Evolutionary conservation across 306 rosid genomes (phyloP).

Genomic region (Quercus mongolica): DNA sequence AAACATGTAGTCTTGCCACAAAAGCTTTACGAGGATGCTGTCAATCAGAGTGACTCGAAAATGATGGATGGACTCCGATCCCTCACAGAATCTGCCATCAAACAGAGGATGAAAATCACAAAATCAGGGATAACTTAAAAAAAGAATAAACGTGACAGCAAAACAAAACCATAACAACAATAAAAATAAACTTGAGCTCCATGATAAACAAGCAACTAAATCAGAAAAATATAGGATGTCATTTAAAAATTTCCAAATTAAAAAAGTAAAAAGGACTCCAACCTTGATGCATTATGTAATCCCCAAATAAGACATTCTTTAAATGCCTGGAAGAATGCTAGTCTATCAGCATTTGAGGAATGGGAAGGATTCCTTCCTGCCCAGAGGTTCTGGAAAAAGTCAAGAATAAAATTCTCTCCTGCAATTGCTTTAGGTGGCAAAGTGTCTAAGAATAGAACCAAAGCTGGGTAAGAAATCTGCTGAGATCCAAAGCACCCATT

Average conservation of each 20-base stretch:
- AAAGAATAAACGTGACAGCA: background rate
- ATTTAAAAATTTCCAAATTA: constrained; percentile 13
- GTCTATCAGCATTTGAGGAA: constrained; percentile 52
- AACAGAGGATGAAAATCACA: constrained; percentile 22
- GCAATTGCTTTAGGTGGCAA: constrained; percentile 64
- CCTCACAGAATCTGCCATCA: constrained; percentile 59
- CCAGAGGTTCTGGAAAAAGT: constrained; percentile 83
- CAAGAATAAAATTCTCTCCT: constrained; percentile 68
- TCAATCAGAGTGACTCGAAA: constrained; percentile 60
- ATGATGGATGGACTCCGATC: constrained; percentile 40
- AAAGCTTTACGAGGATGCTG: constrained; percentile 59
- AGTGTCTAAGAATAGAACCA: constrained; percentile 66
- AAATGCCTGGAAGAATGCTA: constrained; percentile 68
- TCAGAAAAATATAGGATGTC: constrained; percentile 1
- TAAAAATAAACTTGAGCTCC: background rate
- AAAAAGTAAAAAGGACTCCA: constrained; percentile 10
- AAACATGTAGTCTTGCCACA: constrained; percentile 66
- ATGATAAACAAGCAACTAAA: constrained; percentile 5
- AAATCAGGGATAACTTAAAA: constrained; percentile 7
- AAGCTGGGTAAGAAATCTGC: constrained; percentile 77
- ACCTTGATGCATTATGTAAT: constrained; percentile 79
- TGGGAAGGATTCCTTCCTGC: constrained; percentile 57
- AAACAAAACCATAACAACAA: background rate
- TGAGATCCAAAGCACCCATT: constrained; percentile 93
- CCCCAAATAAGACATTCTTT: constrained; percentile 89